Conservation (phyloP, 805 yeast species). For the Candida vartiovaarae region DNA sequence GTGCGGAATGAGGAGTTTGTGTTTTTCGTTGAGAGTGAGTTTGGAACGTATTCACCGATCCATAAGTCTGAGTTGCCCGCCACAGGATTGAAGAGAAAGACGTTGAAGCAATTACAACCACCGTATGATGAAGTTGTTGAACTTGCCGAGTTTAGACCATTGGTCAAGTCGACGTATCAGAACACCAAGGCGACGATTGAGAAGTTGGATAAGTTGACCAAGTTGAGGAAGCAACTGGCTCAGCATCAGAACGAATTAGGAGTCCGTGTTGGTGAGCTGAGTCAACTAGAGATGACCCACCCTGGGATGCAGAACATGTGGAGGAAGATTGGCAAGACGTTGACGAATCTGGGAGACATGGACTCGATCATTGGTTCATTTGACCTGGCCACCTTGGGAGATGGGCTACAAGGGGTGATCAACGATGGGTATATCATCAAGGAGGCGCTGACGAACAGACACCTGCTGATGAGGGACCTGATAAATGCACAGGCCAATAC, state of each 20-base stretch:
- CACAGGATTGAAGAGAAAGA: conserved; percentile 80
- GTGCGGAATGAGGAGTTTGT: conserved; percentile 84
- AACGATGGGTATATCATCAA: conserved; percentile 82
- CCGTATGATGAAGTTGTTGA: conserved; percentile 85
- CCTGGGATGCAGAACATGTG: conserved; percentile 74
- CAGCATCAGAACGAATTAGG: conserved; percentile 52
- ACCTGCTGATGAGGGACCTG: conserved; percentile 85
- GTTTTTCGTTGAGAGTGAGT: conserved; percentile 74
- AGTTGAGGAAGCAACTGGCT: conserved; percentile 39
- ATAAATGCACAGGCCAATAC: conserved; percentile 72
- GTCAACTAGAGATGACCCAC: conserved; percentile 42
- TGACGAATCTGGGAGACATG: conserved; percentile 68
- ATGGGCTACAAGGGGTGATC: conserved; percentile 55
- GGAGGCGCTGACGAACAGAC: conserved; percentile 89
- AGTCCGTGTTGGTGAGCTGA: conserved; percentile 31
- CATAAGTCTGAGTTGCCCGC: conserved; percentile 61
- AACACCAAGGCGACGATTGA: conserved; percentile 40
- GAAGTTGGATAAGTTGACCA: conserved; percentile 52
- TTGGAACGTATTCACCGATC: conserved; percentile 40
- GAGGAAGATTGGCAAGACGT: conserved; percentile 65
- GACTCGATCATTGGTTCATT: conserved; percentile 64
- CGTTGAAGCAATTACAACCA: conserved; percentile 84
- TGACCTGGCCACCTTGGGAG: conserved; percentile 70
- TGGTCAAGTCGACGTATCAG: conserved; percentile 69
- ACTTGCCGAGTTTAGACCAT: conserved; percentile 79